Evolutionary conservation across 1,139 yeast genomes (phyloP), one percentile per base, ranked within the genome.

Genomic region (Blastobotrys capitulatus): DNA sequence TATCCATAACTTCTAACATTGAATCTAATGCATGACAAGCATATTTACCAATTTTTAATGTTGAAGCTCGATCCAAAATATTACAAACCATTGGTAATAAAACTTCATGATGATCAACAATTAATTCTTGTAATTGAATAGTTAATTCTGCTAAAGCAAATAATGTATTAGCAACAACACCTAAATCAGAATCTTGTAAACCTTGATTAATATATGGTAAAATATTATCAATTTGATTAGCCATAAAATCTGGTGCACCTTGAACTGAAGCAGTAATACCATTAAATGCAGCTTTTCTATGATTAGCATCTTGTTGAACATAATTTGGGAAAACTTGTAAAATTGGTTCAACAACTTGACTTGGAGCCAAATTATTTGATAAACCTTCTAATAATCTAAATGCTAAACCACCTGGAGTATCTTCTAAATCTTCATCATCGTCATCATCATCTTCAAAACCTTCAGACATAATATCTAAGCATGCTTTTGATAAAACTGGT

Each of bases 21-120:
- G 96, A 88, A 70, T 92, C 98, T 60, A 92, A 77, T 32, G 97
- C 96, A 61, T 77, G 75, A 66, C 96, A 88, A 22, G 97, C 97
- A 60, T 86, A 83, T 68, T 86, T 89, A 76, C 89, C 94, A 52
- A 90, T 84, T 70, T 82, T 84, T 52, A 86, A 81, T 51, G 87
- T 83, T 49, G 88, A 77, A 38, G 97, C 94, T 44, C 83, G 75
- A 68, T 90, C 96, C 69, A 92, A 87, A 65, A 87, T 86, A 54
- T 79, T 78, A 64, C 90, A 89, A 56, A 92, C 86, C 61, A 89
- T 78, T 39, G 97, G 97, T 64, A 92, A 76, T 58, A 92, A 79
- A 51, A 78, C 73, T 60, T 82, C 87, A 68, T 92, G 96, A 71
- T 80, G 83, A 58, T 82, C 86, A 52, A 96, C 88, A 54, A 92